These are phyloP conservation scores for Gymnopilus dilepis DNA, from an alignment of 768 basidiomycete species.

Conservation along the genomic window DNA sequence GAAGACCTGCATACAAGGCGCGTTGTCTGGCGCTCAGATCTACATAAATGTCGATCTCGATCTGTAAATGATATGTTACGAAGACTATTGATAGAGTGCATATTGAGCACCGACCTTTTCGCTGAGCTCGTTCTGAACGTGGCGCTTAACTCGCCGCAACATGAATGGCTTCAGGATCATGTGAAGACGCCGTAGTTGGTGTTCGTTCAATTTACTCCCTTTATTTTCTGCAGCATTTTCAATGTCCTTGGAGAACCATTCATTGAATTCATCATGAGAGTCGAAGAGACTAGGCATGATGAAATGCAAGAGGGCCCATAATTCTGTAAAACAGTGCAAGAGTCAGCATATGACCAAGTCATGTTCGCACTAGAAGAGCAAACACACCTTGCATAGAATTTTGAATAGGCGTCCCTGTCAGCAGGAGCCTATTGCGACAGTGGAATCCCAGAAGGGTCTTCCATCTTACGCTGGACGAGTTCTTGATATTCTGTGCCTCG, in stretches of 20 bases:
- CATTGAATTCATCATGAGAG: conserved; percentile 98
- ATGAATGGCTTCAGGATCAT: conserved; percentile 99
- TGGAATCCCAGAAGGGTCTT: conserved; percentile 96
- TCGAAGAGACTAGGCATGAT: conserved; percentile 99
- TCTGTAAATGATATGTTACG: conserved; percentile 51
- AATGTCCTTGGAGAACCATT: conserved; percentile 99
- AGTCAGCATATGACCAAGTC: conserved; percentile 5
- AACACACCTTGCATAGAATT: conserved; percentile 96
- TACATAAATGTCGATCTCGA: conserved; percentile 94
- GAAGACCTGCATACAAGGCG: conserved; percentile 84
- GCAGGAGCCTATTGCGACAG: conserved; percentile 90
- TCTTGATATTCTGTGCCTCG: conserved; percentile 99
- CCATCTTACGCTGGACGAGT: conserved; percentile 94
- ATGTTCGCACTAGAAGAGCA: neutral
- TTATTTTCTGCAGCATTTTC: conserved; percentile 94
- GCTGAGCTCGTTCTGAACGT: conserved; percentile 99
- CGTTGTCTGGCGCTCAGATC: conserved; percentile 94
- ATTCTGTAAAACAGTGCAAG: conserved; percentile 54
- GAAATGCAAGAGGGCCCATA: conserved; percentile 98
- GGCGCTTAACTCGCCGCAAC: conserved; percentile 94
- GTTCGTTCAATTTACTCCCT: conserved; percentile 89
- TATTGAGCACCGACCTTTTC: conserved; percentile 74
- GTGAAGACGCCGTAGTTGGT: conserved; percentile 92
- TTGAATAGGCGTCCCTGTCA: conserved; percentile 98
- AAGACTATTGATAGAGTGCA: neutral